A percentile compares a stretch with the other conserved stretches of the same genome.
Evolutionary conservation across 805 yeast species (phyloP).

Genomic region (Wickerhamiella occidentalis): DNA sequence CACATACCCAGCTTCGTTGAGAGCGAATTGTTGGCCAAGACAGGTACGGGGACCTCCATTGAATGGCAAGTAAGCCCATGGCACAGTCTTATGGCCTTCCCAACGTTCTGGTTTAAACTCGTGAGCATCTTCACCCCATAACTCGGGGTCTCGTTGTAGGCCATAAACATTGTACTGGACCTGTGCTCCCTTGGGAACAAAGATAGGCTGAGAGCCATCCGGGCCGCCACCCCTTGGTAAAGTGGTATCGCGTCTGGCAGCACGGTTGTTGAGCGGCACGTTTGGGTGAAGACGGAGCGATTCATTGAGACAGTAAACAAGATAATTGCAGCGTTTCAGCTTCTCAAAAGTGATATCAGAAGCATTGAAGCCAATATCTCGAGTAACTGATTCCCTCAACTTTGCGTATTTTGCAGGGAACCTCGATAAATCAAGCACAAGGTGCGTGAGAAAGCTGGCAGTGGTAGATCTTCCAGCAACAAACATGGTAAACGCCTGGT

Average conservation of each 20-base stretch:
- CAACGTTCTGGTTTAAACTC: conserved; percentile 35
- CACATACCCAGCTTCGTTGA: conserved; percentile 36
- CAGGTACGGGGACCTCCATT: conserved; percentile 40
- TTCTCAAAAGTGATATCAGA: conserved; percentile 28
- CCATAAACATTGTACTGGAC: conserved; percentile 30
- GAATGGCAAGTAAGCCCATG: conserved; percentile 35
- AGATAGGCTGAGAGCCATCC: conserved; percentile 27
- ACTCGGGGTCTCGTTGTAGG: conserved; percentile 29
- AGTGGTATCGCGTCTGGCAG: conserved; percentile 31
- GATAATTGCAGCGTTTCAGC: conserved; percentile 33
- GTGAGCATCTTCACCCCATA: conserved; percentile 32
- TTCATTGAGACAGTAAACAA: conserved; percentile 34
- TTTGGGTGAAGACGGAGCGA: conserved; percentile 35
- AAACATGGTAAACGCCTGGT: conserved; percentile 34
- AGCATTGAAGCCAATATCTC: conserved; percentile 4
- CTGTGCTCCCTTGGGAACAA: conserved; percentile 30
- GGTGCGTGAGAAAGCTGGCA: conserved; percentile 33
- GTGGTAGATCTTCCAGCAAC: conserved; percentile 39
- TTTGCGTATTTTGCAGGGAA: conserved; percentile 18
- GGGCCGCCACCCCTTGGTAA: conserved; percentile 37
- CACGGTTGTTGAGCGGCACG: conserved; percentile 35
- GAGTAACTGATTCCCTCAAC: conserved; percentile 22
- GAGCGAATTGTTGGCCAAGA: conserved; percentile 39
- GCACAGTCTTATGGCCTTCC: conserved; percentile 16
- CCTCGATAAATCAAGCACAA: conserved; percentile 32